Conservation (phyloP, 2,329 filamentous ascomycete genomes). For the Clonostachys rhizophaga region DNA sequence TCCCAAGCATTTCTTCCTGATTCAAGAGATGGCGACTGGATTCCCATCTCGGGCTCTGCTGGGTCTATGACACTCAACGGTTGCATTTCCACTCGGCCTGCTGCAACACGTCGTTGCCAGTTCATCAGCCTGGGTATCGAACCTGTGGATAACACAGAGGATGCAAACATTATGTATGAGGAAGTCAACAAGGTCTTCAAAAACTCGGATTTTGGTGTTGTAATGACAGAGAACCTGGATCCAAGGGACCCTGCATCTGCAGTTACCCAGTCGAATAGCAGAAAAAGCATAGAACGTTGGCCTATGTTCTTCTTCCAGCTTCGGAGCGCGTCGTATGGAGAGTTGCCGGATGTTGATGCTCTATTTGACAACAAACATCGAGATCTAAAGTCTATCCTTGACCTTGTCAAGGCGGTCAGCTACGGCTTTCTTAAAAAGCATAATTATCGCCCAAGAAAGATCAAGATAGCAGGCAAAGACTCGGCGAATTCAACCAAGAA, state of each 20-base stretch:
- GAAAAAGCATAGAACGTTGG: conserved; percentile 73
- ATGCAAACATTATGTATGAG: conserved; percentile 66
- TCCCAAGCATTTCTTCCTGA: conserved; percentile 61
- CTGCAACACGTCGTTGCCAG: conserved; percentile 68
- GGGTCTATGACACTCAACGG: conserved; percentile 60
- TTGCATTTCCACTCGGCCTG: conserved; percentile 65
- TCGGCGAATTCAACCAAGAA: not conserved
- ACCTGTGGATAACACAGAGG: conserved; percentile 52
- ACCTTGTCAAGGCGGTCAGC: conserved; percentile 65
- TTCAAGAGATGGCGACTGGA: conserved; percentile 56
- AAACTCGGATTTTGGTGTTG: conserved; percentile 69
- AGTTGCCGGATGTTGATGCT: conserved; percentile 25
- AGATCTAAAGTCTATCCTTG: conserved; percentile 41
- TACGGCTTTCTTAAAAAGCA: conserved; percentile 72
- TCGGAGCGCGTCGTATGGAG: conserved; percentile 21
- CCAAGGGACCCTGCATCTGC: conserved; percentile 29
- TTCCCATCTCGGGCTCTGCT: conserved; percentile 63
- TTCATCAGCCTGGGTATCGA: conserved; percentile 76
- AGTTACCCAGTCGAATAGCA: conserved; percentile 42
- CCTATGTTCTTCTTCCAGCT: conserved; percentile 87
- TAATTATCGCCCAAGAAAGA: conserved; percentile 54
- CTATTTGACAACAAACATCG: conserved; percentile 39
- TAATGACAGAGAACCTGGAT: conserved; percentile 32
- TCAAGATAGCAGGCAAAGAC: conserved; percentile 8
- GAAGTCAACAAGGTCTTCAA: conserved; percentile 75